Evolutionary conservation across 1,284 basidiomycete genomes (phyloP).

Genomic region (Pyrrhoderma noxium): DNA sequence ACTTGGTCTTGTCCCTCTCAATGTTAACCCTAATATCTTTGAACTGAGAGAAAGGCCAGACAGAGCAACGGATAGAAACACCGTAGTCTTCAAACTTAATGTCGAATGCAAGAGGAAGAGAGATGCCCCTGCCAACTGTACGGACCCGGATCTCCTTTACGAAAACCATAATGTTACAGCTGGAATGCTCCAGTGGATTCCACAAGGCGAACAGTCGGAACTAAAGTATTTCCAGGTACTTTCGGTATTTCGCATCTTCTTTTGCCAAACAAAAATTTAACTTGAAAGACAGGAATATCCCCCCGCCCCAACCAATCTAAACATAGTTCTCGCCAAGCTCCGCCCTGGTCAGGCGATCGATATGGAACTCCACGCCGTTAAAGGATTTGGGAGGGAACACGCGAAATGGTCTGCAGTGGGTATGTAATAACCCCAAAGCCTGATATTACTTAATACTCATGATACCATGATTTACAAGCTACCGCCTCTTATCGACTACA

Average conservation of each 20-base stretch:
- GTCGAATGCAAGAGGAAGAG: conserved; percentile 64
- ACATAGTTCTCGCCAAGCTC: conserved; percentile 93
- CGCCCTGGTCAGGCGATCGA: conserved; percentile 82
- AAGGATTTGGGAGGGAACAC: conserved; percentile 94
- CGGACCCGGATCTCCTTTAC: conserved; percentile 61
- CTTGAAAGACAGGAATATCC: conserved; percentile 28
- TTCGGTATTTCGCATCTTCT: neutral
- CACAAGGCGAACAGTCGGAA: conserved; percentile 76
- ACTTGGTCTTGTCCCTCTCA: conserved; percentile 84
- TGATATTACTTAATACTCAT: neutral
- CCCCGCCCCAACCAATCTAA: conserved; percentile 69
- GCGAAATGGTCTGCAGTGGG: conserved; percentile 98
- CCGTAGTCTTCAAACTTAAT: conserved; percentile 81
- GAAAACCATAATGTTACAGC: conserved; percentile 72
- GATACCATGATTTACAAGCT: conserved; percentile 39
- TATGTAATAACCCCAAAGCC: conserved; percentile 32
- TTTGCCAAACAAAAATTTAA: neutral
- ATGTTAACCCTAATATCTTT: conserved; percentile 72
- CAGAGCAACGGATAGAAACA: conserved; percentile 82
- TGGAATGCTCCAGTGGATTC: conserved; percentile 73
- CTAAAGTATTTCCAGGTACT: conserved; percentile 6
- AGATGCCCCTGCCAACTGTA: conserved; percentile 45
- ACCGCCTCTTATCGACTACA: conserved; percentile 93
- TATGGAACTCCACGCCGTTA: conserved; percentile 88
- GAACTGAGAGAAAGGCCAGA: conserved; percentile 37